Conservation (phyloP, 1,139 yeast genomes). For the Lodderomyces parapsilosis region DNA sequence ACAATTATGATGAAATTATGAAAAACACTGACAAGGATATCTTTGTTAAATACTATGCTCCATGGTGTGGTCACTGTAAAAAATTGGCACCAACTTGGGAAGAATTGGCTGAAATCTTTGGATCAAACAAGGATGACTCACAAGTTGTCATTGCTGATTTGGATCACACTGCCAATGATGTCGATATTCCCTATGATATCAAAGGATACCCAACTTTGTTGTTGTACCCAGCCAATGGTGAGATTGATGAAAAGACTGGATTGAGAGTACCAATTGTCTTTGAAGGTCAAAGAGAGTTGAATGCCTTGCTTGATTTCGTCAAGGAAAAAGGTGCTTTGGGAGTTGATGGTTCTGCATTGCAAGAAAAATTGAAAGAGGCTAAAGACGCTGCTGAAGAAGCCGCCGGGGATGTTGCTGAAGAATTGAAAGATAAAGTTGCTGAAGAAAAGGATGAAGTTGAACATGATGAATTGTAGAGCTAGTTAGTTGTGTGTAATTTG, state of each 20-base stretch:
- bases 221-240: conserved; percentile 86
- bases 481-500: conserved; percentile 2
- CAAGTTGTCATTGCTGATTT: conserved; percentile 78
- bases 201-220: conserved; percentile 93
- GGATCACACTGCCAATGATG: conserved; percentile 89
- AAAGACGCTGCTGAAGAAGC: conserved; percentile 26
- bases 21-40: conserved; percentile 77
- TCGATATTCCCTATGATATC: conserved; percentile 62
- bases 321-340: conserved; percentile 60
- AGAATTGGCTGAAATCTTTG: conserved; percentile 73
- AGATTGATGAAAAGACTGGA: conserved; percentile 55
- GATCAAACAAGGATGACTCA: conserved; percentile 43
- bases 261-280: conserved; percentile 65
- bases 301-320: conserved; percentile 68
- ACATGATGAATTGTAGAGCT: conserved; percentile 50
- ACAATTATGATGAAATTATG: conserved; percentile 72
- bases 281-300: conserved; percentile 73
- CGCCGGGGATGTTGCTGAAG: conserved; percentile 20
- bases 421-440: conserved; percentile 26
- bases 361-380: conserved; percentile 30
- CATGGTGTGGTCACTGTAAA: conserved; percentile 99
- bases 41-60: conserved; percentile 91
- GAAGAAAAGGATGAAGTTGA: conserved; percentile 23
- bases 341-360: conserved; percentile 48
- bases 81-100: conserved; percentile 90